These are phyloP conservation scores for Myxozyma geophila DNA, from an alignment of 805 yeast genomes.

Conservation along the genomic window DNA sequence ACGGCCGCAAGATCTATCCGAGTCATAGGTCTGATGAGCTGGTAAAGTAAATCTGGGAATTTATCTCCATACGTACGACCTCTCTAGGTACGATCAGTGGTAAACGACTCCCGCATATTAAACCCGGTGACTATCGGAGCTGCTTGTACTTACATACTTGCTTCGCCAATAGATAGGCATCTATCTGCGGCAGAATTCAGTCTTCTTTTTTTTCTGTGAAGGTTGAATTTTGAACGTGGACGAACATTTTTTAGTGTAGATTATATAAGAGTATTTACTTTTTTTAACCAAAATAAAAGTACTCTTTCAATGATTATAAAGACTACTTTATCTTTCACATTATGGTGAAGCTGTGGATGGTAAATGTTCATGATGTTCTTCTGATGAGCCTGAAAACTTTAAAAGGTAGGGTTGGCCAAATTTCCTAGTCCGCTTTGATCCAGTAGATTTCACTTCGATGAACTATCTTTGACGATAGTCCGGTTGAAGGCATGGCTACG, in stretches of 20 bases:
- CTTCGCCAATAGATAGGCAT: constrained; percentile 3
- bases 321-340: too few species aligned
- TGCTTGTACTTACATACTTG: constrained; percentile 7
- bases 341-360: too few species aligned
- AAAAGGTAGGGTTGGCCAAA: too few species aligned
- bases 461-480: neutral
- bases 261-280: neutral
- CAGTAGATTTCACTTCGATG: too few species aligned
- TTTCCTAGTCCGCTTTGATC: too few species aligned
- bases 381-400: too few species aligned
- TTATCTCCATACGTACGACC: constrained; percentile 38
- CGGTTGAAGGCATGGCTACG: neutral
- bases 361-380: too few species aligned
- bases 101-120: constrained; percentile 37
- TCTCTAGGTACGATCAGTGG: constrained; percentile 31
- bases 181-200: constrained; percentile 31
- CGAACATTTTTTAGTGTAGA: constrained; percentile 7
- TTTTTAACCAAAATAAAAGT: neutral
- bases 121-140: constrained; percentile 6
- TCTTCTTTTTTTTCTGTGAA: constrained; percentile 2
- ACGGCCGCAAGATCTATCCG: too few species aligned
- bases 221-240: constrained; percentile 33
- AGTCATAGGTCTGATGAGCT: neutral
- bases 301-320: neutral
- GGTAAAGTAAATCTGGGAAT: constrained; percentile 24